A percentile compares a stretch with the other conserved stretches of the same genome.
Conservation (phyloP, 1,284 basidiomycete genomes). For the Sporisorium graminicola region DNA sequence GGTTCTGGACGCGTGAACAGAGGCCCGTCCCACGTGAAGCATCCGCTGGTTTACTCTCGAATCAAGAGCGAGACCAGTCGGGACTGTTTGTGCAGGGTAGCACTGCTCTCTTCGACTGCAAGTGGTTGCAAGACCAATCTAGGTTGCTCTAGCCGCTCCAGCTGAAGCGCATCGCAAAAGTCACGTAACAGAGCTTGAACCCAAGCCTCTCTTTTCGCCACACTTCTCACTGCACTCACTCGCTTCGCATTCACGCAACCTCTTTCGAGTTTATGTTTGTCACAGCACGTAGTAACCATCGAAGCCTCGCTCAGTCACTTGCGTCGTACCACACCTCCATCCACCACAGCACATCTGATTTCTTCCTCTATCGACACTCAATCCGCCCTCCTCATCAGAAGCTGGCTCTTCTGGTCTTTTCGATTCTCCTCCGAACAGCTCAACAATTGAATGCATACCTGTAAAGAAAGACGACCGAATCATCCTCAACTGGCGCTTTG, state of each 20-base stretch:
- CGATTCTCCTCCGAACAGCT: background rate
- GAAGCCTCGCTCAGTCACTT: background rate
- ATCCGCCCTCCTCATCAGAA: background rate
- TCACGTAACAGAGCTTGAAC: background rate
- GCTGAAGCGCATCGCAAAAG: background rate
- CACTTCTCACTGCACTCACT: background rate
- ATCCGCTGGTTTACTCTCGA: background rate
- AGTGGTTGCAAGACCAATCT: background rate
- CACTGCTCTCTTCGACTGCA: background rate
- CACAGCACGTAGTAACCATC: too few relatives aligned
- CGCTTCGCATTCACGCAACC: background rate
- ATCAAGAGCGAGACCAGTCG: background rate
- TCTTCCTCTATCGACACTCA: background rate
- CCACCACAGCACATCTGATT: background rate
- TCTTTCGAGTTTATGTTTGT: too few relatives aligned
- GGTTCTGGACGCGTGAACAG: background rate
- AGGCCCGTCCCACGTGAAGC: slow-evolving; percentile 1
- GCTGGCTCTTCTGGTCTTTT: slow-evolving; percentile 17
- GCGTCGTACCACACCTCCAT: background rate
- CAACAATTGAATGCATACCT: too few relatives aligned
- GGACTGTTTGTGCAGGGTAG: background rate
- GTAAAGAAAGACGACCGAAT: too few relatives aligned
- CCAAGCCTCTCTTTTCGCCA: background rate
- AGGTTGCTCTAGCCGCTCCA: background rate
- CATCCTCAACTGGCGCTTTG: too few relatives aligned